Evolutionary conservation across 1,284 basidiomycete species (phyloP), one percentile per base, ranked within the genome.

Genomic region (Sphagnurus paluster): DNA sequence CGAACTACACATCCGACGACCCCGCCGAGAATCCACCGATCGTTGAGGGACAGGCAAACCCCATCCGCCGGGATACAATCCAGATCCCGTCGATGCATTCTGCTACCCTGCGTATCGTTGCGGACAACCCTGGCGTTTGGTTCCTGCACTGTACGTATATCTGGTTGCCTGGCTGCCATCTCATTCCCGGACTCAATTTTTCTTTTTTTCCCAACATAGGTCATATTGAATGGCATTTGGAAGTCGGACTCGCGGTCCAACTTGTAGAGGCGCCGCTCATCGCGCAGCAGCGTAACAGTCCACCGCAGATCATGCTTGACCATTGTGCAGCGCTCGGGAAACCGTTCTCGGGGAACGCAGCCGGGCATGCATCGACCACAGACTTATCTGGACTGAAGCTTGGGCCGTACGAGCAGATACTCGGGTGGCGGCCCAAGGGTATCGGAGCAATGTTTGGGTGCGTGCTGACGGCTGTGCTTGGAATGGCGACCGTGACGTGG

Each of bases 71-170:
- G 44, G 92, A 97, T 66, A 89, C 86, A 0, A 67, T 90, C 2
- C 74, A 80, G 50, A 76, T 93, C 35, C 82, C 83, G 2, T 71
- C 75, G 1, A 72, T 74, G 41, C 67, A 75, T 13, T 80, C 80
- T 1, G 84, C 75, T 13, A 88, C 83, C 0, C 65, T 93, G 36
- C 80, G 88, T 10, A 59, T 90, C 49, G 65, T 81, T 42, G 86
- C 87, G 0, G 84, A 93, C 59, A 93, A 93, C 64, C 91, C 91
- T 1, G 91, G 91, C 5, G 80, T 77, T 1, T 93, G 91, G 90
- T 68, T 92, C 54, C 79, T 92, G 61, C 89, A 83, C 65, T 90
- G 90, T 84, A 36, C 34, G 46, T 42, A 39, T 30, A 19, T 34
- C n/a, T 14, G 11, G 25, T 23, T 23, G n/a, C 32, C 14, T 34